Evolutionary conservation across 192 early-diverging fungal species (phyloP), one percentile per base, ranked within the genome.

Genomic region (Paraglomus brasilianum): DNA sequence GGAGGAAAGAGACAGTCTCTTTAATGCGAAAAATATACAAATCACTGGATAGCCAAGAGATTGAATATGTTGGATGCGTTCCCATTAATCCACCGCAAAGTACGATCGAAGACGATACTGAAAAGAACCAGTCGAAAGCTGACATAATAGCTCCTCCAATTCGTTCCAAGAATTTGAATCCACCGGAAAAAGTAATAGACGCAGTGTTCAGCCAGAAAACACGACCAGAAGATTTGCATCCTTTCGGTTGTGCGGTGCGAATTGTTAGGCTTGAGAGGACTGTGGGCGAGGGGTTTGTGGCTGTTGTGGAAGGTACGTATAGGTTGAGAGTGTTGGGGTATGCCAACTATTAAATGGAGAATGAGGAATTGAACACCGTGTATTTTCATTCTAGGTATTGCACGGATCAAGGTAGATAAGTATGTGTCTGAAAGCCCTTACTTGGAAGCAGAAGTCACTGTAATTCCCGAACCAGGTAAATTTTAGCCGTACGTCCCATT

Each of bases 241-340:
- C 71, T 9, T 79, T 67, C 42, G 83, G 86, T 2, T 87, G 81
- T 64, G 70, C 76, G 7, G 87, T 77, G 46, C 78, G 82, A 24
- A 72, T 88, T 57, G 70, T 83, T 36, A 74, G 78, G n/a, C 70
- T 81, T 17, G 85, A 90, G 53, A 81, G 88, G 63, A 74, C 79
- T 38, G 81, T 82, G 8, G 78, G 80, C 41, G 85, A 84, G 36
- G 82, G 82, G 14, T 91, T 89, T 68, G 68, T 77, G 9, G 85
- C 88, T 1, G 82, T 87, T 61, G 77, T 91, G 6, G 91, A 92
- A 81, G 90, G 90, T 75, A 47, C 62, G 19, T 19, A 17, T 40
- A 8, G 24, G 21, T 4, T 47, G 22, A 14, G 10, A 56, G 11
- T 56, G 17, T 11, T 11, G 1, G 21, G 21, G 11, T 6, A 10